phyloP scores from a whole-genome alignment of 768 basidiomycete genomes.

The Crepidotus variabilis region DNA sequence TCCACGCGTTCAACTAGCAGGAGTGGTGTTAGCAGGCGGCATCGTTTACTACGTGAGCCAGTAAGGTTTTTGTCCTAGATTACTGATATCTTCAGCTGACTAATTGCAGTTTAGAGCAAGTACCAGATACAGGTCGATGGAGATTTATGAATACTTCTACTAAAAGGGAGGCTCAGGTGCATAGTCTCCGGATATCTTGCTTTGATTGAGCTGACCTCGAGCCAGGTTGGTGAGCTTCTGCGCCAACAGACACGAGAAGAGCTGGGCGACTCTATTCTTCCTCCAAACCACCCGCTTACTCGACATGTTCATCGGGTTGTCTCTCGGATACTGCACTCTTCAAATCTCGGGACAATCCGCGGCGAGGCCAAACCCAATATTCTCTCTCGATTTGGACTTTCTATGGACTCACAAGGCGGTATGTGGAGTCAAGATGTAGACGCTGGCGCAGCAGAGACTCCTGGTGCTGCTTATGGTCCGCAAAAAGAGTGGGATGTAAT shows the following conservation, averaged over 20 bases:
- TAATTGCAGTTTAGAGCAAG: conserved; percentile 70
- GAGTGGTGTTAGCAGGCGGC: conserved; percentile 10
- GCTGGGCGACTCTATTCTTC: conserved; percentile 53
- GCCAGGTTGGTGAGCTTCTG: conserved; percentile 38
- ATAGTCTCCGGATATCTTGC: conserved; percentile 9
- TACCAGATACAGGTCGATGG: conserved; percentile 84
- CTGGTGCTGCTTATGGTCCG: conserved; percentile 25
- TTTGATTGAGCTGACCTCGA: not conserved
- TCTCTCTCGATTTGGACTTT: conserved; percentile 19
- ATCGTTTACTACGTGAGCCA: conserved; percentile 29
- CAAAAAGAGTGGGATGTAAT: conserved; percentile 61
- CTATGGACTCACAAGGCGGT: conserved; percentile 19
- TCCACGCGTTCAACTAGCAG: not conserved
- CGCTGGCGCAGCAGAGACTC: conserved; percentile 16
- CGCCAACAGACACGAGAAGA: conserved; percentile 46
- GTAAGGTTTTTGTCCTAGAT: conserved; percentile 19
- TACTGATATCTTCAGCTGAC: not conserved
- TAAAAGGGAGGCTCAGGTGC: conserved; percentile 51
- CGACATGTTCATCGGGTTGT: conserved; percentile 70
- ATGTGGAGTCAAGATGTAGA: conserved; percentile 32
- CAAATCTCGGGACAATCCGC: conserved; percentile 63
- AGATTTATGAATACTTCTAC: conserved; percentile 81
- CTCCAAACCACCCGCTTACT: conserved; percentile 61
- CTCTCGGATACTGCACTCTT: conserved; percentile 61
- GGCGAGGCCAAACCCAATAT: conserved; percentile 20